Evolutionary conservation across 495 filamentous ascomycete genomes (phyloP).

Genomic region (Penicillium taxi): DNA sequence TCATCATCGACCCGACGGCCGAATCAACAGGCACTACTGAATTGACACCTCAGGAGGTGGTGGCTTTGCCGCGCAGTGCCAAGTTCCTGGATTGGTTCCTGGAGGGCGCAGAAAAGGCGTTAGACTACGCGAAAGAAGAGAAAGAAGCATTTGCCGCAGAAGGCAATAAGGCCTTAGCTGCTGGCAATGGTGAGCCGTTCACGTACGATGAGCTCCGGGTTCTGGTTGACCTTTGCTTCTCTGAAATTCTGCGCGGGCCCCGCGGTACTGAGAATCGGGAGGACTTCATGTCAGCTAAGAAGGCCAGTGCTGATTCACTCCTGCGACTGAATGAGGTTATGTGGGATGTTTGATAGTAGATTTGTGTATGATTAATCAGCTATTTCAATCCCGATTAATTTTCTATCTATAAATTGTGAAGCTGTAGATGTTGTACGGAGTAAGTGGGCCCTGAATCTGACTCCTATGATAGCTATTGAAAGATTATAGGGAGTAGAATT

Average conservation of each 20-base stretch:
- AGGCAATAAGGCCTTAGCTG: constrained; percentile 28
- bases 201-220: constrained; percentile 77
- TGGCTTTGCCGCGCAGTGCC: constrained; percentile 59
- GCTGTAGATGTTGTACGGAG: not conserved
- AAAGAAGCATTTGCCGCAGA: constrained; percentile 35
- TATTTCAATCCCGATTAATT: no score
- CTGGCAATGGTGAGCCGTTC: constrained; percentile 46
- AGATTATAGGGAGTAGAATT: not conserved
- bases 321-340: constrained; percentile 70
- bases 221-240: constrained; percentile 79
- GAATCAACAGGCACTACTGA: constrained; percentile 5
- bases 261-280: constrained; percentile 60
- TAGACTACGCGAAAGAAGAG: constrained; percentile 55
- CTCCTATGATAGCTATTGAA: not conserved
- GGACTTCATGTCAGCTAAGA: constrained; percentile 61
- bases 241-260: constrained; percentile 55
- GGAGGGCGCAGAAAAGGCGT: constrained; percentile 62
- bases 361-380: no score
- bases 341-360: constrained; percentile 51
- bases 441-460: no score
- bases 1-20: constrained; percentile 42
- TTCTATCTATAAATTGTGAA: not conserved
- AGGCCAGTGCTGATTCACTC: constrained; percentile 66
- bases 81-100: constrained; percentile 76
- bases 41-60: constrained; percentile 33